Evolutionary conservation across 1,284 basidiomycete species (phyloP).

Genomic region (Athelia psychrophila): DNA sequence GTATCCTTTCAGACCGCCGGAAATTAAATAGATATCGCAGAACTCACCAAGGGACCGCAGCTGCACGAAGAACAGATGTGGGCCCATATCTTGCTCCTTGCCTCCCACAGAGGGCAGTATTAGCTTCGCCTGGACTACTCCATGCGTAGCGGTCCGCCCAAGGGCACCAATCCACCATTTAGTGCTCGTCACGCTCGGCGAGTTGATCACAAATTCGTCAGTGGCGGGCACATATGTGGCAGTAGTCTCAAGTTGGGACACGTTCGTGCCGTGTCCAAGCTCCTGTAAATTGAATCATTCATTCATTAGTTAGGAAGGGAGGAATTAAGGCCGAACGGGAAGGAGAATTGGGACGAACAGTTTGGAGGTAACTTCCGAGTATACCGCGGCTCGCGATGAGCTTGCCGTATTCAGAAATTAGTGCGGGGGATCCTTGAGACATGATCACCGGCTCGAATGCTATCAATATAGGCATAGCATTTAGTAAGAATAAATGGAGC

Average conservation of each 20-base stretch:
- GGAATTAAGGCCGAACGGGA: not conserved
- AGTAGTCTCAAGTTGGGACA: constrained; percentile 71
- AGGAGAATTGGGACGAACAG: constrained; percentile 26
- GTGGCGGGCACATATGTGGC: constrained; percentile 72
- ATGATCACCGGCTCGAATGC: constrained; percentile 69
- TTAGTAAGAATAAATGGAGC: no score
- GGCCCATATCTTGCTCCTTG: constrained; percentile 63
- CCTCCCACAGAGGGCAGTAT: constrained; percentile 61
- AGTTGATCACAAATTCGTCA: constrained; percentile 74
- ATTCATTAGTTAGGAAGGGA: no score
- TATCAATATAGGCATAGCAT: constrained; percentile 13
- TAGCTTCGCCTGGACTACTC: constrained; percentile 75
- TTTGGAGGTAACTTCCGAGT: constrained; percentile 72
- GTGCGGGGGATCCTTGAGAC: constrained; percentile 51
- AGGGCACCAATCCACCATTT: constrained; percentile 86
- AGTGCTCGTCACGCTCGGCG: constrained; percentile 71
- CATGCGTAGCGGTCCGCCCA: constrained; percentile 75
- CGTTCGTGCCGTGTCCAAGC: constrained; percentile 77
- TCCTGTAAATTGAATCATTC: no score
- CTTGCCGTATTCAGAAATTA: constrained; percentile 46
- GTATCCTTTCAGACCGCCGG: not conserved
- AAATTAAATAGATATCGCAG: not conserved
- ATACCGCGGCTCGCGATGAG: constrained; percentile 56
- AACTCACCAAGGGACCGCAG: constrained; percentile 54
- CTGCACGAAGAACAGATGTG: constrained; percentile 77